phyloP scores from a whole-genome alignment of 768 basidiomycete genomes.

The Melanogaster broomeanus region DNA sequence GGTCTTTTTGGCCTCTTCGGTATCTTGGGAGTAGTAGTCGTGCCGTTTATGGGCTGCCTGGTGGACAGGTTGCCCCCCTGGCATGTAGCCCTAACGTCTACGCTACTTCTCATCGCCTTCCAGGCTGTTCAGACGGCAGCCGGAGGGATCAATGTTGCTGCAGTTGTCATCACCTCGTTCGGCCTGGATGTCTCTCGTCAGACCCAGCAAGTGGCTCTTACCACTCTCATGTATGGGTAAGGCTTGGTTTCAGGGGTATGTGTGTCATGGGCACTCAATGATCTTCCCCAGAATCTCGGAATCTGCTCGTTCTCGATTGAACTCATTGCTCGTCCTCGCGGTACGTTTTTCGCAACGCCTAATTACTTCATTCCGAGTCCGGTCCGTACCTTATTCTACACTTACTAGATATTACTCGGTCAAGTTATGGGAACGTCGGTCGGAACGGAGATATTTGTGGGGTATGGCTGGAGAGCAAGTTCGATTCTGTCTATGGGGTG shows the following conservation, averaged over 20 bases:
- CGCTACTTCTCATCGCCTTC: conserved; percentile 27
- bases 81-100: conserved; percentile 40
- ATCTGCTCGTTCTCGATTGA: conserved; percentile 64
- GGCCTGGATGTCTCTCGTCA: conserved; percentile 44
- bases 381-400: neutral
- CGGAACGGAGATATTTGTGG: conserved; percentile 68
- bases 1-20: conserved; percentile 53
- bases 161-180: conserved; percentile 41
- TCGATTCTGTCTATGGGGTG: conserved; percentile 62
- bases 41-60: conserved; percentile 26
- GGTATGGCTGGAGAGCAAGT: conserved; percentile 68
- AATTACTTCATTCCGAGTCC: neutral
- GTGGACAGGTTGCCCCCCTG: conserved; percentile 41
- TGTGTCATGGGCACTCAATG: conserved; percentile 9
- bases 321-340: conserved; percentile 68
- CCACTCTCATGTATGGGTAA: conserved; percentile 45
- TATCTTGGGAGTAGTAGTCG: conserved; percentile 37
- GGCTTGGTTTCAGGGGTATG: conserved; percentile 9
- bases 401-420: conserved; percentile 65
- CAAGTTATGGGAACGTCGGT: conserved; percentile 83
- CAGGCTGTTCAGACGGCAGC: conserved; percentile 38
- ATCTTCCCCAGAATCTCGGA: conserved; percentile 28
- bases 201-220: conserved; percentile 38
- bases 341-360: conserved; percentile 38
- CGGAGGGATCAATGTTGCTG: conserved; percentile 39